Evolutionary conservation across 177 flowering plant species (phyloP).

Genomic region (Vitis hybrid): DNA sequence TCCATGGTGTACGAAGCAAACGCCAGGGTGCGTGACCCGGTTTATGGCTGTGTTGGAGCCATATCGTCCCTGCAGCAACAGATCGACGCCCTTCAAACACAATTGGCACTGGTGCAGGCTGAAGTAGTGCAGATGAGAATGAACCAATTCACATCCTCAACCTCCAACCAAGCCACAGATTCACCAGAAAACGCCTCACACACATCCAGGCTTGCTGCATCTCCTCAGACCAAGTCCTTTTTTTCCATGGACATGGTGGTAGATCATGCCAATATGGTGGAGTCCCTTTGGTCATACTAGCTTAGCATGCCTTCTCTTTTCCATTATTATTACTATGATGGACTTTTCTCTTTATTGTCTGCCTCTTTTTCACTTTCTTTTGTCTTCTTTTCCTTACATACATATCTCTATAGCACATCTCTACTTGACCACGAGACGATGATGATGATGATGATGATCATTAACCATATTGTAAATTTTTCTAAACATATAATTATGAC

Average conservation of each 20-base stretch:
- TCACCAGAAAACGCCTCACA: constrained; percentile 25
- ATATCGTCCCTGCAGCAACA: constrained; percentile 82
- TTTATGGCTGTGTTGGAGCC: constrained; percentile 90
- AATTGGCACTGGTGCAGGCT: constrained; percentile 78
- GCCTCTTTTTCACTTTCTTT: background rate
- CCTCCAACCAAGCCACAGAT: constrained; percentile 11
- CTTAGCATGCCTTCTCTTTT: constrained; percentile 1
- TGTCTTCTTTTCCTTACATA: constrained; percentile 1
- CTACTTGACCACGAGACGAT: constrained; percentile 1
- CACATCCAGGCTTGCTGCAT: constrained; percentile 22
- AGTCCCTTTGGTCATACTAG: constrained; percentile 67
- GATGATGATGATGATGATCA: constrained; percentile 9
- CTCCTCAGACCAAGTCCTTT: constrained; percentile 35
- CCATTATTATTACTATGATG: constrained; percentile 3
- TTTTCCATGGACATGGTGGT: constrained; percentile 49
- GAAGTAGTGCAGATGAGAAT: constrained; percentile 74
- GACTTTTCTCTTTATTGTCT: constrained; percentile 16
- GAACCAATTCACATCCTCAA: constrained; percentile 36
- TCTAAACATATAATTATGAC: background rate
- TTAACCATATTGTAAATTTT: constrained; percentile 23
- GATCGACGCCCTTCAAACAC: constrained; percentile 63
- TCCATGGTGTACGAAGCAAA: constrained; percentile 94
- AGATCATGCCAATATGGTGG: constrained; percentile 47
- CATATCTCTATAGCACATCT: background rate
- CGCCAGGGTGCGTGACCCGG: constrained; percentile 85